Base-by-base conservation (phyloP, 2,329 filamentous ascomycete species). In the Hawksworthiomyces lignivorus region DNA sequence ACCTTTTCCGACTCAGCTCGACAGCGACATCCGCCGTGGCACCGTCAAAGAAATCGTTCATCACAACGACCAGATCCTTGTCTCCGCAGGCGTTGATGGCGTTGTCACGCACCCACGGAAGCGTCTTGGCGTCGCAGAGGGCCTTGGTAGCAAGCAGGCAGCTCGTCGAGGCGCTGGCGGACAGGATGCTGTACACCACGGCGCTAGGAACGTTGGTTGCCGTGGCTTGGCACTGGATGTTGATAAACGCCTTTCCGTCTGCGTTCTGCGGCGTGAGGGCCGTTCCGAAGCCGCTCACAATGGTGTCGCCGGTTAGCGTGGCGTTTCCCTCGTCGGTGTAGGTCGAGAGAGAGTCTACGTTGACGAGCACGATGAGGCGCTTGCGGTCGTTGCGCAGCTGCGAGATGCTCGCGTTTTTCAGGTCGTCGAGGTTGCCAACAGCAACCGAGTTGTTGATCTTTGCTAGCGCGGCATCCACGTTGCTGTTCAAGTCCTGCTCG, bases 11-110 rank as follows among this genome's bases (percentile, higher is more conserved):
- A 47, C 61, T 65, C 48, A 68, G 50, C 45, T 58, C 54, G 43
- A 70, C 56, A 7, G 62, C 63, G 6, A 69, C 61, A 57, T 72
- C 67, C 4, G 63, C 63, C 17, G 68, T 72, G 18, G 59, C 69
- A 0, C 69, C 69, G 49, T 72, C 69, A 34, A 73, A 61, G 47
- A 71, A 73, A 44, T 73, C 70, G 56, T 74, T 72, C 57, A 73
- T 60, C 15, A 69, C 55, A 4, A 72, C 65, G 1, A 72, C 60
- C 3, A 65, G 52, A 35, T 64, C 55, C n/a, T 65, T 61, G 10
- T 52, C 48, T 34, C 53, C 54, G 41, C 70, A 58, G n/a, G 54
- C 53, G 31, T 50, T 54, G 15, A 63, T 51, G 2, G 57, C 60
- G 42, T 73, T 66, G 5, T 62, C 58, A 35, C 58, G 55, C 43